Evolutionary conservation across 768 basidiomycete genomes (phyloP), one percentile per base, ranked within the genome.

Genomic region (Boletus reticulatus): DNA sequence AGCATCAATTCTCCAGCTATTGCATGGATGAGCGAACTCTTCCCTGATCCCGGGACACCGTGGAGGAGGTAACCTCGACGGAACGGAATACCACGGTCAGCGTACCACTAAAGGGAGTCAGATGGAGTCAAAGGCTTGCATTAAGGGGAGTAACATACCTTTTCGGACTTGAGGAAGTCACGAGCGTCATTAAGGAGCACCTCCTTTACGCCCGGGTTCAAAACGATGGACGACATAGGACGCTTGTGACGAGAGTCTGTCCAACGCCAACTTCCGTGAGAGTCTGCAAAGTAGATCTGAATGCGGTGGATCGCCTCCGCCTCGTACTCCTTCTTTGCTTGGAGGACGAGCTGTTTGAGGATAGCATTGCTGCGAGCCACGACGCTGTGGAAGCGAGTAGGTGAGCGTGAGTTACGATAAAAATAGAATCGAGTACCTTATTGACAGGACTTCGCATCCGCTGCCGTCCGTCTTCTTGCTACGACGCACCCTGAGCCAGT

Each of bases 31-130:
- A 93, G 78, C 19, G 89, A 91, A 20, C 86, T 88, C 75, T 94
- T 94, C 45, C 92, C 92, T 27, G 88, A 89, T 47, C 92, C 92
- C 12, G 92, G 87, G 27, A 91, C 87, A 59, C 90, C 89, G 62
- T 92, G 85, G 22, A 93, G 78, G 48, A 93, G 81, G 69, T 92
- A 92, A 6, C 92, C 92, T 53, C 92, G 83, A 52, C 92, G 88
- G 82, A 91, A 94, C 31, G 92, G 92, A 61, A 94, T 93, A 48
- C 92, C 92, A 63, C 92, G 86, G 71, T 92, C 89, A n/a, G 89
- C 89, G 62, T 94, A 94, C 92, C 92, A 94, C 84, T 90, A 34
- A 58, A 36, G 6, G 54, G 50, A 7, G 14, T 58, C 16, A 41
- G 34, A 12, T 43, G 44, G 54, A 47, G 43, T 27, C 34, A 36